These are phyloP conservation scores for Nitzschia palea DNA, from an alignment of 108 stramenopile species.

Conservation along the genomic window DNA sequence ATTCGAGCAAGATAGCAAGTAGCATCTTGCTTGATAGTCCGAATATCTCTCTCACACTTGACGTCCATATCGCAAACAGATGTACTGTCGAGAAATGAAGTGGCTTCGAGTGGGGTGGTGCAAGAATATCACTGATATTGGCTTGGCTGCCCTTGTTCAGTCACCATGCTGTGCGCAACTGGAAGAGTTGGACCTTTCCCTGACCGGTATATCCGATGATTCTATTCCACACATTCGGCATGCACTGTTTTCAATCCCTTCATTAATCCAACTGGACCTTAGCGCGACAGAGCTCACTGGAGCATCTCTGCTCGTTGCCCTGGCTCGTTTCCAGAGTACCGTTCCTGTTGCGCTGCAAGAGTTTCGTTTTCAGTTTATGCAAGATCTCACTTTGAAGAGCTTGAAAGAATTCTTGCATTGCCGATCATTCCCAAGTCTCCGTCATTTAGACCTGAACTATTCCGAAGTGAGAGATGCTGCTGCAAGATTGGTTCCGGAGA, in stretches of 20 bases:
- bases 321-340: not conserved
- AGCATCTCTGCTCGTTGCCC: not conserved
- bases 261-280: not conserved
- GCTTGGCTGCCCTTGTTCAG: not conserved
- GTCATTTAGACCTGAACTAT: not conserved
- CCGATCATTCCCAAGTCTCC: not conserved
- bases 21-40: not conserved
- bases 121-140: slow-evolving; percentile 11
- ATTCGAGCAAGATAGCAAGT: too few species aligned
- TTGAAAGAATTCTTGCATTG: not conserved
- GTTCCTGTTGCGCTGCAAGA: not conserved
- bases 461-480: too few species aligned
- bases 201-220: slow-evolving; percentile 12
- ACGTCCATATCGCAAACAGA: not conserved
- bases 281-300: not conserved
- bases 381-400: not conserved
- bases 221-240: not conserved
- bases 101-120: slow-evolving; percentile 11
- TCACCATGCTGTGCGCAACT: not conserved
- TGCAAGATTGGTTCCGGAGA: too few species aligned
- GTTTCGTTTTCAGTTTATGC: not conserved
- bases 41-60: not conserved
- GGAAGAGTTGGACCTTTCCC: slow-evolving; percentile 8
- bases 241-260: not conserved
- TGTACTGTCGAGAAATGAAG: slow-evolving; percentile 3